A percentile compares a stretch with the other conserved stretches of the same genome.
Conservation (phyloP, 768 basidiomycete species). For the Tephrocybe sp. region DNA sequence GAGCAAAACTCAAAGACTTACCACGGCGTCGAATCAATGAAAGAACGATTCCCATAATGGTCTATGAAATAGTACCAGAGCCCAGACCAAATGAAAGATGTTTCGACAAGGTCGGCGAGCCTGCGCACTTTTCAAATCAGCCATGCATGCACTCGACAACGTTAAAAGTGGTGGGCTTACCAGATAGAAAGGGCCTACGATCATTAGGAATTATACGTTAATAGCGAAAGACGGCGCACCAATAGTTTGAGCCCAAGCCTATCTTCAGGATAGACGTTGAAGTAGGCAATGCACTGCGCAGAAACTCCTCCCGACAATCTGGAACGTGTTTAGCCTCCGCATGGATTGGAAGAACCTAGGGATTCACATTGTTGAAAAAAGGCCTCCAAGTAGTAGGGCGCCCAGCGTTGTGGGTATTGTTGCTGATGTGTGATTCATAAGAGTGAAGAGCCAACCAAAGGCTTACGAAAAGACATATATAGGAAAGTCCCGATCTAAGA, state of each 20-base stretch:
- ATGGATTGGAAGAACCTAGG: background rate
- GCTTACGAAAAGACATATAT: no score
- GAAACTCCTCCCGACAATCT: conserved; percentile 15
- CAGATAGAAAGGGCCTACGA: conserved; percentile 4
- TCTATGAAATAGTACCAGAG: conserved; percentile 7
- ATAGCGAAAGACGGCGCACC: conserved; percentile 1
- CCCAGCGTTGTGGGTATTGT: conserved; percentile 12
- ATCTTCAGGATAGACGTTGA: conserved; percentile 10
- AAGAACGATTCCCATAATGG: conserved; percentile 3
- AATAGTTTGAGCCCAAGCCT: conserved; percentile 3
- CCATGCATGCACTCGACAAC: background rate
- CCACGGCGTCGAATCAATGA: conserved; percentile 6
- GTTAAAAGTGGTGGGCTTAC: background rate
- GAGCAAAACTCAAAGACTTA: background rate
- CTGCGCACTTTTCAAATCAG: conserved; percentile 1
- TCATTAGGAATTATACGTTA: background rate
- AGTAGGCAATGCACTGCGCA: conserved; percentile 11
- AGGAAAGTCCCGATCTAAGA: background rate
- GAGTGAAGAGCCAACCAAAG: no score
- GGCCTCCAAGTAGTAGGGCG: conserved; percentile 13
- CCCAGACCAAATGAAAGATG: conserved; percentile 10
- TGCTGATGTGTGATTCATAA: background rate
- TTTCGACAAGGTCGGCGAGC: conserved; percentile 7
- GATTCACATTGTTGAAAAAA: conserved; percentile 12
- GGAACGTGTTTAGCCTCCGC: background rate